Evolutionary conservation across 257 asterid species (phyloP).

Genomic region (Solanum peruvianum): DNA sequence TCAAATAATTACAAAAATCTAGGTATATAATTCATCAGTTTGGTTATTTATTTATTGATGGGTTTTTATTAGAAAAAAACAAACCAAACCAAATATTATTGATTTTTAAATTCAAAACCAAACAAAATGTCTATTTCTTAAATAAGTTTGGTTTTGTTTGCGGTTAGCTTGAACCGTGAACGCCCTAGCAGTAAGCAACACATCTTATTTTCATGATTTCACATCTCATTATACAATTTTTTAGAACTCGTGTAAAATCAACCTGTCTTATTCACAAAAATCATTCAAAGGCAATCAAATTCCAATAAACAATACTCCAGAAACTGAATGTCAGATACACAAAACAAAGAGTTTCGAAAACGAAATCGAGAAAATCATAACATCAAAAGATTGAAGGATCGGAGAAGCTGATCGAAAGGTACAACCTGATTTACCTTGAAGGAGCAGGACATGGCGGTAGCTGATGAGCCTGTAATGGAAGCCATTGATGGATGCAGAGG

Average conservation of each 20-base stretch:
- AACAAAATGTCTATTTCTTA: background rate
- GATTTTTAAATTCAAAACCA: background rate
- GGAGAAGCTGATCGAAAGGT: background rate
- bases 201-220: background rate
- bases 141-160: background rate
- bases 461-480: slow-evolving; percentile 41
- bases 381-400: background rate
- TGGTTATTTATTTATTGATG: background rate
- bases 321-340: background rate
- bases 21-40: background rate
- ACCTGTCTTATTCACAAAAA: background rate
- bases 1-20: no score
- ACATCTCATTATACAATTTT: background rate
- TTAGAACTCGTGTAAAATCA: background rate
- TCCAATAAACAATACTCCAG: background rate
- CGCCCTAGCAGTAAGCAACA: background rate
- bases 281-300: background rate
- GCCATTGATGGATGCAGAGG: slow-evolving; percentile 34
- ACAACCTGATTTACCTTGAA: slow-evolving; percentile 47
- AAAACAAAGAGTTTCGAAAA: background rate
- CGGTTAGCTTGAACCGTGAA: background rate
- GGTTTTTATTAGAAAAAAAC: no score
- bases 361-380: background rate
- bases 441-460: slow-evolving; percentile 33
- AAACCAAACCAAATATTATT: background rate